Evolutionary conservation across 2,329 filamentous ascomycete species (phyloP), one percentile per base, ranked within the genome.

Genomic region (Chaetomiaceae sp.): DNA sequence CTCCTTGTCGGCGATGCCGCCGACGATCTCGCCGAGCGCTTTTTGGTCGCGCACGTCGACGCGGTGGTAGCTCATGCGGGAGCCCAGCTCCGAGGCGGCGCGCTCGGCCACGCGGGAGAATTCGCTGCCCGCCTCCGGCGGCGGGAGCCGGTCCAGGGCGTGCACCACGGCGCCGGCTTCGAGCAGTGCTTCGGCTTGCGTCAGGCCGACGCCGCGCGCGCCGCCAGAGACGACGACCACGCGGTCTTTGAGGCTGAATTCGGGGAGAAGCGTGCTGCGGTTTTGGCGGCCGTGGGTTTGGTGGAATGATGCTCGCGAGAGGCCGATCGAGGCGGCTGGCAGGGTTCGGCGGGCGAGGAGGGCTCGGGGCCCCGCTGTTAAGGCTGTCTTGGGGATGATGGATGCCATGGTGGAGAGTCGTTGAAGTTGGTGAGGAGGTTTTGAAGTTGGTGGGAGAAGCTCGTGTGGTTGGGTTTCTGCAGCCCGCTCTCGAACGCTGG

Each of bases 161-260:
- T 88, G 85, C 29, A 88, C 82, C 55, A 69, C 87, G 31, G 89
- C 89, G 33, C 89, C 89, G 9, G 88, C 88, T 68, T 94, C 88
- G 36, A 92, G 73, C 43, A 94, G 74, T 6, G 88, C 89, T 66
- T 92, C 87, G 38, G 86, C 81, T 67, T 92, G 87, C 20, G 87
- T 85, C 37, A 95, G 75, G 37, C 89, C 89, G 9, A 95, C 75
- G 3, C 90, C 89, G 56, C 88, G 81, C 7, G 84, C 89, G 53
- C 81, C 89, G 44, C 89, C 89, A 2, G 88, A 88, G 19, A 95
- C 86, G 40, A 91, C 71, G 49, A 91, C 78, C 15, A 91, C 84
- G 69, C 87, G 90, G 70, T 82, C 81, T 59, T 80, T 77, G 59
- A 95, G 78, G 64, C 79, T 85, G 74, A 94, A 94, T 65, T 94